phyloP scores from a whole-genome alignment of 2,329 filamentous ascomycete genomes.

The Fusarium clavum region DNA sequence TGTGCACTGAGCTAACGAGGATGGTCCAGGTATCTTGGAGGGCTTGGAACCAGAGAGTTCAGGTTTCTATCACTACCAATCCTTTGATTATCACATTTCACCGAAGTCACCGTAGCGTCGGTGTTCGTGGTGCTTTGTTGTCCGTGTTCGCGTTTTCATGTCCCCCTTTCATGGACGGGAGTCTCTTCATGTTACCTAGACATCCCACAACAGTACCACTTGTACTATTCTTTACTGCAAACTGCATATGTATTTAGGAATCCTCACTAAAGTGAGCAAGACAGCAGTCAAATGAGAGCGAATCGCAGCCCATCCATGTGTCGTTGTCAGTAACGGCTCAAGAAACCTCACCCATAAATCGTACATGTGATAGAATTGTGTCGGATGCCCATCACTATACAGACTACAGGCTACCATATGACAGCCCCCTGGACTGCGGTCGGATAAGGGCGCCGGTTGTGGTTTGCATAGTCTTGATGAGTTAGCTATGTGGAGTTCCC shows the following conservation, averaged over 20 bases:
- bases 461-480: too few species aligned
- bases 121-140: rapidly evolving
- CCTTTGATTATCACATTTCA: too few species aligned
- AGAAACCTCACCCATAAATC: neutral
- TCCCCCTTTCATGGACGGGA: neutral
- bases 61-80: too few species aligned
- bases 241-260: rapidly evolving
- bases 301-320: neutral
- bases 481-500: rapidly evolving
- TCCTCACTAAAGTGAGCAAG: rapidly evolving
- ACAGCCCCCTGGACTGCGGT: too few species aligned
- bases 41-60: neutral
- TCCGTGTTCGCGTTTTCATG: neutral
- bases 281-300: rapidly evolving
- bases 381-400: too few species aligned
- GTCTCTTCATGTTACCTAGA: neutral
- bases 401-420: too few species aligned
- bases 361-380: neutral
- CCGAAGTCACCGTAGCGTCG: rapidly evolving
- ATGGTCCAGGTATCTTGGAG: neutral
- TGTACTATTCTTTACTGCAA: neutral
- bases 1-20: neutral
- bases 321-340: neutral
- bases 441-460: too few species aligned
- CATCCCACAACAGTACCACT: rapidly evolving